Evolutionary conservation across 2,329 filamentous ascomycete species (phyloP).

Genomic region (Microsporum ferrugineum): DNA sequence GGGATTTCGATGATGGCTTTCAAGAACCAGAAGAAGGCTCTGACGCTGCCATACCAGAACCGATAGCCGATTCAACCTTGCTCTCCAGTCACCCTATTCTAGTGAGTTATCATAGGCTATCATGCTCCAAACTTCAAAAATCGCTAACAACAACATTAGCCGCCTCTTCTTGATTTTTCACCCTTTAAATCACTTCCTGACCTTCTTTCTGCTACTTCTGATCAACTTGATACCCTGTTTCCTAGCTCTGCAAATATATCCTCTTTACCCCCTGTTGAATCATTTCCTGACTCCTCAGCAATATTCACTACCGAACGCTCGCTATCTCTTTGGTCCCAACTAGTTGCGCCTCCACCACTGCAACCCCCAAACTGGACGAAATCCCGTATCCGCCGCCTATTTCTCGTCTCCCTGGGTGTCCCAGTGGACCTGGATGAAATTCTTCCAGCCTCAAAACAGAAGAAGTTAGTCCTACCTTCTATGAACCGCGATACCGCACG

Average conservation of each 20-base stretch:
- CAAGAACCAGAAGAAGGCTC: constrained; percentile 33
- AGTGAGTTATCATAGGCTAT: not conserved
- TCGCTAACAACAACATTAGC: constrained; percentile 16
- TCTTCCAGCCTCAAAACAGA: constrained; percentile 90
- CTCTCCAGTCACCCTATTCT: not conserved
- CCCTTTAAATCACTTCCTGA: constrained; percentile 38
- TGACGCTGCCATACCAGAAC: not conserved
- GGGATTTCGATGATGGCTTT: constrained; percentile 58
- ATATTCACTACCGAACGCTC: constrained; percentile 78
- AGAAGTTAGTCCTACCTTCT: constrained; percentile 88
- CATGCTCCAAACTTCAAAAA: not conserved
- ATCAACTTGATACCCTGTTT: constrained; percentile 35
- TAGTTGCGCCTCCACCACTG: constrained; percentile 85
- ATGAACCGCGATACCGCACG: constrained; percentile 50
- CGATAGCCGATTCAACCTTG: too few relatives aligned
- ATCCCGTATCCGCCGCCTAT: constrained; percentile 84
- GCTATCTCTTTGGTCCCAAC: constrained; percentile 87
- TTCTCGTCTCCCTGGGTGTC: constrained; percentile 89
- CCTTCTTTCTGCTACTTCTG: constrained; percentile 29
- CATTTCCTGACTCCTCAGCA: constrained; percentile 36
- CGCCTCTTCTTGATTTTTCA: constrained; percentile 42
- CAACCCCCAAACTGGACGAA: constrained; percentile 97
- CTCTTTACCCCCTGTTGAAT: constrained; percentile 27
- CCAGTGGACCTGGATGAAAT: constrained; percentile 97
- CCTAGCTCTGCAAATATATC: constrained; percentile 29